A percentile compares a stretch with the other conserved stretches of the same genome.
phyloP scores from a whole-genome alignment of 2,329 filamentous ascomycete species.

The Ramularia collo-cygni region DNA sequence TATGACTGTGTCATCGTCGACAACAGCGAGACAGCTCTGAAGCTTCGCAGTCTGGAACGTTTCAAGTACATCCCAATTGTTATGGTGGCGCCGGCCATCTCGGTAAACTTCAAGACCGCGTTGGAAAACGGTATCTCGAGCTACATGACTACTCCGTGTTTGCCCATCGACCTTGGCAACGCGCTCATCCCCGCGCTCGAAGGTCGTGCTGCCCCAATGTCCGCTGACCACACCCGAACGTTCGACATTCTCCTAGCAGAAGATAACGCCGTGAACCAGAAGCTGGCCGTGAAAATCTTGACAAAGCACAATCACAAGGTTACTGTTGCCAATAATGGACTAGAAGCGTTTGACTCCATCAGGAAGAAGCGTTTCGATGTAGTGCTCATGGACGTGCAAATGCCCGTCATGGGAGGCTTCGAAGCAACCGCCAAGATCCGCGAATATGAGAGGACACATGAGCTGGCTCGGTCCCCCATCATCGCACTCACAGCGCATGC shows the following conservation, averaged over 20 bases:
- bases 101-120: slow-evolving; percentile 87
- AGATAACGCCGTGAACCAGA: slow-evolving; percentile 96
- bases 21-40: slow-evolving; percentile 82
- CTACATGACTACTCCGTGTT: slow-evolving; percentile 96
- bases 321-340: slow-evolving; percentile 88
- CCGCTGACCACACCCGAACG: slow-evolving; percentile 88
- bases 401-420: slow-evolving; percentile 99
- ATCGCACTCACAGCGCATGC: slow-evolving; percentile 96
- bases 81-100: slow-evolving; percentile 78
- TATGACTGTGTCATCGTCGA: slow-evolving; percentile 97
- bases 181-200: slow-evolving; percentile 94
- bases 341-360: slow-evolving; percentile 87
- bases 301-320: slow-evolving; percentile 94
- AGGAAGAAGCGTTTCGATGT: slow-evolving; percentile 91
- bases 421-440: slow-evolving; percentile 95
- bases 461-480: slow-evolving; percentile 79
- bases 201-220: slow-evolving; percentile 81
- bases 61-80: slow-evolving; percentile 98
- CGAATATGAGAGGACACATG: slow-evolving; percentile 80
- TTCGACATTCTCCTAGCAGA: slow-evolving; percentile 94
- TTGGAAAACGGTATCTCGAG: slow-evolving; percentile 95
- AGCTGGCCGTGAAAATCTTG: slow-evolving; percentile 89
- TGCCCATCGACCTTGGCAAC: slow-evolving; percentile 89
- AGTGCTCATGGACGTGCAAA: slow-evolving; percentile 98
- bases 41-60: slow-evolving; percentile 78